Evolutionary conservation across 2,329 filamentous ascomycete genomes (phyloP).

Genomic region (Elsinoe australis): DNA sequence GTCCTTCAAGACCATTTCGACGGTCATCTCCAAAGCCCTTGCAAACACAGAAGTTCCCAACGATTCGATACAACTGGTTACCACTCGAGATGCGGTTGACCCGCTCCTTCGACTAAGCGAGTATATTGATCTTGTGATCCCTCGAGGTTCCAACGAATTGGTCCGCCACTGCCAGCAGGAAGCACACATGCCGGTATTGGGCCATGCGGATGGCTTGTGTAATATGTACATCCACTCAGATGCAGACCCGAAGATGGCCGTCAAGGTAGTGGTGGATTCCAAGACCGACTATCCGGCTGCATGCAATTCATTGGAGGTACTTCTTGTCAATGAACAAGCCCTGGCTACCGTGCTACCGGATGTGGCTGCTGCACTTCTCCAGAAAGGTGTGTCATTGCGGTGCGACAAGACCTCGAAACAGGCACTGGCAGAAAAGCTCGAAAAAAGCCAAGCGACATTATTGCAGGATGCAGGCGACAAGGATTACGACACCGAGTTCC

Average conservation of each 20-base stretch:
- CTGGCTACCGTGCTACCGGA: conserved; percentile 59
- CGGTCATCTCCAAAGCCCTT: conserved; percentile 72
- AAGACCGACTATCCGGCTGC: conserved; percentile 93
- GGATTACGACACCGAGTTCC: conserved; percentile 85
- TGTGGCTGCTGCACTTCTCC: conserved; percentile 65
- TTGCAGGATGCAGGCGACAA: conserved; percentile 58
- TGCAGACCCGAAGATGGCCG: conserved; percentile 64
- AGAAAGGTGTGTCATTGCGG: conserved; percentile 70
- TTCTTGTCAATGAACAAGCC: conserved; percentile 71
- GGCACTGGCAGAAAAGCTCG: conserved; percentile 48
- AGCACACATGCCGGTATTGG: conserved; percentile 90
- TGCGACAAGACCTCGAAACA: conserved; percentile 66
- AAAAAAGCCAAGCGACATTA: conserved; percentile 34
- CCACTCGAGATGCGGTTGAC: conserved; percentile 81
- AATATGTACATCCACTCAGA: conserved; percentile 74
- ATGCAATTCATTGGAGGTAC: conserved; percentile 88
- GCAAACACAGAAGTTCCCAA: conserved; percentile 67
- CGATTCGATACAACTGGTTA: conserved; percentile 85
- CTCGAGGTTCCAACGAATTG: conserved; percentile 81
- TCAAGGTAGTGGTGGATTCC: conserved; percentile 74
- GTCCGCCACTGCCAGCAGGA: conserved; percentile 83
- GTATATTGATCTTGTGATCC: conserved; percentile 91
- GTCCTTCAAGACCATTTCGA: conserved; percentile 88
- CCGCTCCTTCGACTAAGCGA: conserved; percentile 78
- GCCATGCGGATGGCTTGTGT: conserved; percentile 92